phyloP scores from a whole-genome alignment of 768 basidiomycete genomes.

The Myochromella boudieri region DNA sequence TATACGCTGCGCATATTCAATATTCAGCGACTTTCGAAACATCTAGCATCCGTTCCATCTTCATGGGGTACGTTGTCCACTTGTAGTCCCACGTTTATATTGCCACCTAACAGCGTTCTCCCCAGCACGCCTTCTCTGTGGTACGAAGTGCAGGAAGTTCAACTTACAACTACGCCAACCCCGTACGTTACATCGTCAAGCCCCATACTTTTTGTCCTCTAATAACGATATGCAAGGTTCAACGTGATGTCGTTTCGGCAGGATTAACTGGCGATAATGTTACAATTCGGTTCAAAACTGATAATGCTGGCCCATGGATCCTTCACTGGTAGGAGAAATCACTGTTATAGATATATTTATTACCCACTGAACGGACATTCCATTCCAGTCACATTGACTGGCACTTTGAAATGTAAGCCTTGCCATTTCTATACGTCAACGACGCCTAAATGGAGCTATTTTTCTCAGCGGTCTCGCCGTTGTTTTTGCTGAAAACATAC shows the following conservation, averaged over 20 bases:
- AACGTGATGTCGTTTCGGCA: slow-evolving; percentile 30
- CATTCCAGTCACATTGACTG: slow-evolving; percentile 49
- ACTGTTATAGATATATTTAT: not conserved
- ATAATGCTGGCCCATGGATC: slow-evolving; percentile 53
- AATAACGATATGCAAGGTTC: too few relatives aligned
- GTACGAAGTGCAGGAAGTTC: slow-evolving; percentile 33
- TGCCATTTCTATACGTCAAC: not conserved
- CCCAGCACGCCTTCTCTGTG: slow-evolving; percentile 37
- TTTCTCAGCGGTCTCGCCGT: slow-evolving; percentile 35
- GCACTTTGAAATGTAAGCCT: slow-evolving; percentile 40
- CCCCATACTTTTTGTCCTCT: not conserved
- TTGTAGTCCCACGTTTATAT: not conserved
- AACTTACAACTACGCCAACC: slow-evolving; percentile 43
- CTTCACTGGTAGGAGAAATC: slow-evolving; percentile 39
- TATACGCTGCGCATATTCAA: slow-evolving; percentile 3
- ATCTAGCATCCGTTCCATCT: slow-evolving; percentile 27
- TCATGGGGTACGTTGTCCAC: slow-evolving; percentile 21
- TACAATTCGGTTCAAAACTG: slow-evolving; percentile 49
- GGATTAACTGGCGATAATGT: slow-evolving; percentile 35
- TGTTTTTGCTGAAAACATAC: slow-evolving; percentile 38
- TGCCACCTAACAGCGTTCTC: not conserved
- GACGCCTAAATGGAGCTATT: not conserved
- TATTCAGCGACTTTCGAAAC: not conserved
- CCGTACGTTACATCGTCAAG: slow-evolving; percentile 21
- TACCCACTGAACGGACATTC: not conserved